A percentile compares a stretch with the other conserved stretches of the same genome.
Conservation (phyloP, 1,284 basidiomycete species). For the Microbotryum scabiosae region DNA sequence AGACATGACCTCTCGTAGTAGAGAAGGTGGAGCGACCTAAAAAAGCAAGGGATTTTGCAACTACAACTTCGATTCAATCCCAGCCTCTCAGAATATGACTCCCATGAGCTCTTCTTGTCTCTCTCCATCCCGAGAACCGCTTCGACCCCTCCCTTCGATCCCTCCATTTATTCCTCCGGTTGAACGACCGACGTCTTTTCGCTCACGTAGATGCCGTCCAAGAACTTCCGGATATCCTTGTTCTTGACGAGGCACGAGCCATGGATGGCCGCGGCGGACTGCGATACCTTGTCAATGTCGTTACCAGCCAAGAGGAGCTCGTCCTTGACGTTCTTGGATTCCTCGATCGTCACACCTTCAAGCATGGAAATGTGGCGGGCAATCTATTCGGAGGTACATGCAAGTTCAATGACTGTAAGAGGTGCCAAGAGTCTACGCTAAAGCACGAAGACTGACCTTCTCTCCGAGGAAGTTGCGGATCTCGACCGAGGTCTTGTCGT, state of each 20-base stretch:
- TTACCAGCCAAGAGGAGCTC: constrained; percentile 75
- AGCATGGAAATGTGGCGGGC: constrained; percentile 91
- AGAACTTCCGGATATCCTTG: constrained; percentile 63
- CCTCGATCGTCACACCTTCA: constrained; percentile 72
- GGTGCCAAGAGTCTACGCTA: no score
- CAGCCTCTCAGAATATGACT: no score
- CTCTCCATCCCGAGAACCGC: no score
- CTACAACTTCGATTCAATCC: no score
- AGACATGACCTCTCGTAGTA: no score
- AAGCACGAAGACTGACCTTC: constrained; percentile 51
- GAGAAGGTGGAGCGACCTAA: no score
- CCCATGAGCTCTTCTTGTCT: no score
- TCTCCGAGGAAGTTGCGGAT: constrained; percentile 82
- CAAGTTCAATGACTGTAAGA: no score
- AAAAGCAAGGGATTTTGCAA: no score
- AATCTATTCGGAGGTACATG: constrained; percentile 35
- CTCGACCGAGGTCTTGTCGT: constrained; percentile 68
- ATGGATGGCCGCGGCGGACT: constrained; percentile 93
- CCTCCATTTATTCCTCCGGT: constrained; percentile 2
- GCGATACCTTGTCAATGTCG: constrained; percentile 90
- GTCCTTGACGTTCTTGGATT: constrained; percentile 95
- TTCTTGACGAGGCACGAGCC: constrained; percentile 88
- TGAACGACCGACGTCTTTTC: constrained; percentile 47
- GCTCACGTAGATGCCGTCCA: constrained; percentile 72
- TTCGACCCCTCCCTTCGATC: no score